Percentiles rank a stretch among this genome's conserved stretches.
Evolutionary conservation across 345 rosid species (phyloP).

Genomic region (Corchorus olitorius): DNA sequence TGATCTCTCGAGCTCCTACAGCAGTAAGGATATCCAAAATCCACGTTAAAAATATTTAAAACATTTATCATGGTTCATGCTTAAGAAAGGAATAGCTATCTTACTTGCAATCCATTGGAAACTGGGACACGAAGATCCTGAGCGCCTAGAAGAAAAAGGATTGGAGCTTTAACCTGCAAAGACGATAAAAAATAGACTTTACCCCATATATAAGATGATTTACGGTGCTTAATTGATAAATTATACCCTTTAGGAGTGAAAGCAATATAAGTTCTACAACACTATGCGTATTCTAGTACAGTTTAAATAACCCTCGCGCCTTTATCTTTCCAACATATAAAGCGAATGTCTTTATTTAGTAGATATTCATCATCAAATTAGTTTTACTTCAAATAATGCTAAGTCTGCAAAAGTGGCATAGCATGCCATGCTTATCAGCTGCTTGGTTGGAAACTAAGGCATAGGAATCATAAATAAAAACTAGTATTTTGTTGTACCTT

Average conservation of each 20-base stretch:
- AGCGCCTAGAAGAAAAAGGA: constrained; percentile 76
- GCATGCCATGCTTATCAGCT: neutral
- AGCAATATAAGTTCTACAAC: neutral
- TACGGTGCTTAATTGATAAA: neutral
- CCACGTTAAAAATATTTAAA: neutral
- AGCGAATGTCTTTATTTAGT: neutral
- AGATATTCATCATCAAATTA: neutral
- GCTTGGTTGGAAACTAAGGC: neutral
- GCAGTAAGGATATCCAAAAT: neutral
- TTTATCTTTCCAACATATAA: neutral
- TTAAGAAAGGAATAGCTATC: constrained; percentile 25
- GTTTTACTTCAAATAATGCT: constrained; percentile 18
- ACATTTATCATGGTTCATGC: neutral
- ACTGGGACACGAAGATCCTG: constrained; percentile 89
- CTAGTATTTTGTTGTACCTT: constrained; percentile 51
- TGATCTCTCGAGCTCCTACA: neutral
- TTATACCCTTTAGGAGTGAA: neutral
- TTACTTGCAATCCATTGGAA: constrained; percentile 83
- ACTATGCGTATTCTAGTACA: neutral
- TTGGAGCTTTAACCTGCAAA: constrained; percentile 88
- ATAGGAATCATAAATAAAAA: neutral
- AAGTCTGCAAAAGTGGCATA: constrained; percentile 4
- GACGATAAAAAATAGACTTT: constrained; percentile 6
- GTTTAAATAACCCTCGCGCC: neutral
- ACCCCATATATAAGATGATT: neutral